phyloP scores from a whole-genome alignment of 129 eudicot genomes.

The Oenanthe sinensis region DNA sequence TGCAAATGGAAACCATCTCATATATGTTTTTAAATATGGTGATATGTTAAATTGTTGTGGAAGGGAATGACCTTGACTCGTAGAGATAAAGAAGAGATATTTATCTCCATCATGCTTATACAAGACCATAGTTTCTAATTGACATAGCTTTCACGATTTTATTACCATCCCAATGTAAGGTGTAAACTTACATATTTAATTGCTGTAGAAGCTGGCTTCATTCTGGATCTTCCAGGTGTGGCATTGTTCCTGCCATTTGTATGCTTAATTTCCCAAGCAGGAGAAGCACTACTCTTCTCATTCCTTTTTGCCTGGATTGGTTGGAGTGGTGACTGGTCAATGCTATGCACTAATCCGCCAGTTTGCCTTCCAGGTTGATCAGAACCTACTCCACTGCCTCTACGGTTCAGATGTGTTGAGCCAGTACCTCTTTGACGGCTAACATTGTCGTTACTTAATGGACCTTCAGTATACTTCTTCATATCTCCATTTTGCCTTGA shows the following conservation, averaged over 20 bases:
- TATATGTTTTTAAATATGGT: too few species aligned
- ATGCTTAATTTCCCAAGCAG: conserved; percentile 49
- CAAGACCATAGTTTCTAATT: background rate
- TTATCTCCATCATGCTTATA: too few species aligned
- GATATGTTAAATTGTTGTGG: too few species aligned
- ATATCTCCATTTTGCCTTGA: conserved; percentile 35
- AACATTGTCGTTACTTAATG: conserved; percentile 27
- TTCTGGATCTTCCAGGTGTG: conserved; percentile 47
- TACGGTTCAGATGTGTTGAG: conserved; percentile 28
- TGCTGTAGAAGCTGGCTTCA: conserved; percentile 42
- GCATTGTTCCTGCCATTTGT: conserved; percentile 57
- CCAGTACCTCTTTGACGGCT: conserved; percentile 22
- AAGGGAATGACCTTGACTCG: background rate
- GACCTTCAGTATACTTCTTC: conserved; percentile 28
- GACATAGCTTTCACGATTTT: background rate
- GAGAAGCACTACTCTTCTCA: conserved; percentile 42
- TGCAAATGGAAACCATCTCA: too few species aligned
- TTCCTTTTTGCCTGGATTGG: conserved; percentile 39
- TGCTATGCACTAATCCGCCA: conserved; percentile 53
- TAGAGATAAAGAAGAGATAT: background rate
- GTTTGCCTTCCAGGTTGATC: conserved; percentile 38
- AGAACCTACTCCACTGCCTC: conserved; percentile 34
- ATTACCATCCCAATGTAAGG: background rate
- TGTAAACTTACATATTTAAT: conserved; percentile 51
- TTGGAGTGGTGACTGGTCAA: conserved; percentile 69